Evolutionary conservation across 2,329 filamentous ascomycete species (phyloP).

Genomic region (Aureobasidium sp.): DNA sequence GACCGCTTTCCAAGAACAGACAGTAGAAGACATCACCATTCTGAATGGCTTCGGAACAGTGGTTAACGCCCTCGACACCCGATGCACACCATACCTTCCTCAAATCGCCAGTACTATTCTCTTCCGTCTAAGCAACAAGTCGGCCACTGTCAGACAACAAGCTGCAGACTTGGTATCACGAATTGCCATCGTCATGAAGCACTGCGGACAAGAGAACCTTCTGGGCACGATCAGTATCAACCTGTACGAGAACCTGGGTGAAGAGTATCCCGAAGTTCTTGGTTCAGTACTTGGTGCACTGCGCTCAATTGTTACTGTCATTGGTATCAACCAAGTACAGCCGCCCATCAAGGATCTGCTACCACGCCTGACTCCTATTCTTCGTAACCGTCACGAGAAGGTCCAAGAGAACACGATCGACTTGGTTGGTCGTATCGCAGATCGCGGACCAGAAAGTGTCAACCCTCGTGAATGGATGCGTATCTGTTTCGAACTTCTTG

Average conservation of each 20-base stretch:
- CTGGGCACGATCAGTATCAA: slow-evolving; percentile 94
- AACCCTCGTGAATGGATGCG: slow-evolving; percentile 99
- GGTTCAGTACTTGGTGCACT: slow-evolving; percentile 93
- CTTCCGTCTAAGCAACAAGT: slow-evolving; percentile 96
- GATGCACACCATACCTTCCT: slow-evolving; percentile 92
- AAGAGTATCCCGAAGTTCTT: slow-evolving; percentile 96
- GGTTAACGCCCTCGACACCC: slow-evolving; percentile 85
- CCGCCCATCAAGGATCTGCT: slow-evolving; percentile 94
- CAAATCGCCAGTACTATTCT: slow-evolving; percentile 97
- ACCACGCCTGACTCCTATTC: slow-evolving; percentile 91
- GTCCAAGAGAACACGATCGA: slow-evolving; percentile 99
- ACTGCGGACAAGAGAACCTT: slow-evolving; percentile 90
- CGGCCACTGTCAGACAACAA: slow-evolving; percentile 90
- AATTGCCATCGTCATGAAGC: slow-evolving; percentile 98
- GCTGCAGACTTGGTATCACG: slow-evolving; percentile 93
- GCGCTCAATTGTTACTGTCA: slow-evolving; percentile 92
- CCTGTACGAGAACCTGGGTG: slow-evolving; percentile 94
- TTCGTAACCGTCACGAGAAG: slow-evolving; percentile 97
- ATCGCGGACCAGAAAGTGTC: slow-evolving; percentile 91
- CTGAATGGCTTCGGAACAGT: slow-evolving; percentile 97
- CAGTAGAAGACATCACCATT: slow-evolving; percentile 90
- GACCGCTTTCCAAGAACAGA: slow-evolving; percentile 96
- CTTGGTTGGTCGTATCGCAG: slow-evolving; percentile 92
- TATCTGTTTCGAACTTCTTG: slow-evolving; percentile 96
- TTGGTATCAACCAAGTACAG: slow-evolving; percentile 97